These are phyloP conservation scores for Eimeria brunetti DNA, from an alignment of 169 alveolate species.

Conservation along the genomic window DNA sequence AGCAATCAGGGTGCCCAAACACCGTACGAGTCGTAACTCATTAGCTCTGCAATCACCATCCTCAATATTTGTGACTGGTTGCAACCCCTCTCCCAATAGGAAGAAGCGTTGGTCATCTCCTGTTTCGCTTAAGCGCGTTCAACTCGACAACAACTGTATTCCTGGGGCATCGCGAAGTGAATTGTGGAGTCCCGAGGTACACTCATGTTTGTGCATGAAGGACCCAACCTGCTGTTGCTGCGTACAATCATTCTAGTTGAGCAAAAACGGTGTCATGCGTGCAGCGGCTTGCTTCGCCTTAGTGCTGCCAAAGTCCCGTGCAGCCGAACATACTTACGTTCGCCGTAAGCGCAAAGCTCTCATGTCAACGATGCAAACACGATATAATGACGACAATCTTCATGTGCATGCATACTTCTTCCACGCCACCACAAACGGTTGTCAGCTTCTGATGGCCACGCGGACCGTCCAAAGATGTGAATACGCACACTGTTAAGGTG, in stretches of 20 bases:
- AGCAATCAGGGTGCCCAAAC: background rate
- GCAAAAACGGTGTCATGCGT: background rate
- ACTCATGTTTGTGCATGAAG: background rate
- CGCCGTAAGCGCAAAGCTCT: background rate
- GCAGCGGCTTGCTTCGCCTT: background rate
- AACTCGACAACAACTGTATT: background rate
- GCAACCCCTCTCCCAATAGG: background rate
- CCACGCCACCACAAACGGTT: background rate
- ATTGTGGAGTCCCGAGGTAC: background rate
- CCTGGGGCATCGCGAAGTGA: background rate
- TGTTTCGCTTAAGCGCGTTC: background rate
- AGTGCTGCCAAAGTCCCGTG: background rate
- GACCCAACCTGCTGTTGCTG: conserved; percentile 1
- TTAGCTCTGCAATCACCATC: background rate
- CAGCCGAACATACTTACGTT: background rate
- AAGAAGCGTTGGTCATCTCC: background rate
- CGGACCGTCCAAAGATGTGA: background rate
- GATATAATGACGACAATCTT: background rate
- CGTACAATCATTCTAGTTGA: background rate
- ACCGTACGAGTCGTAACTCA: background rate
- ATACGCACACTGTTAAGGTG: background rate
- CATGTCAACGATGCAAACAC: conserved; percentile 32
- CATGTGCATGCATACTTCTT: conserved; percentile 4
- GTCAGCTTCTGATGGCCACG: background rate
- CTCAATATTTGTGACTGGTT: background rate